Evolutionary conservation across 805 yeast species (phyloP), one percentile per base, ranked within the genome.

Genomic region (Wickerhamiella shivajii): DNA sequence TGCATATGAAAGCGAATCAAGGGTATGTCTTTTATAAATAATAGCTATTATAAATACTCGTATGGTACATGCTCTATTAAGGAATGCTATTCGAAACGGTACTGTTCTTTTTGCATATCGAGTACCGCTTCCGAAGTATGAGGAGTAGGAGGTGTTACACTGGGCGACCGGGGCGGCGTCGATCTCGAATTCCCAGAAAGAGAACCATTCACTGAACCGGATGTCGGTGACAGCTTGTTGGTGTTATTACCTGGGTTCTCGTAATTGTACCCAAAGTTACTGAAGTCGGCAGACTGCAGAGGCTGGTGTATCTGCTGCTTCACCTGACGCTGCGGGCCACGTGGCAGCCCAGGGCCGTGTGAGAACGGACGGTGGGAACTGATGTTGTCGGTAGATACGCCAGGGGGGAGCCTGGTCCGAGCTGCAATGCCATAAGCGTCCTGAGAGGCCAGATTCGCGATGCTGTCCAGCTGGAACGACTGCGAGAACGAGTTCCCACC

Each of bases 381-480:
- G 9, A 33, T 33, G 26, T 34, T 27, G 28, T 38, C 40, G 6
- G 38, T 29, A 9, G 32, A 18, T 3, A 38, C 24, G 4, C 19
- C 19, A 7, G 24, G 15, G 12, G 27, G 11, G 18, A 19, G 14
- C 14, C 23, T 24, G 12, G 29, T 14, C 13, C 47, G 42, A 16
- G 43, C 27, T 8, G 49, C 50, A n/a, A 39, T 37, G 18, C 50
- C 52, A 36, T 52, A 52, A 17, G 56, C 36, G 34, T 46, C 52
- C 24, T 44, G 49, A 4, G 28, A 24, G 11, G 45, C 44, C 11
- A 42, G 15, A 10, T 37, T 39, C 39, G 44, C 38, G 24, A 51
- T 44, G 21, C 51, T 49, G 29, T 45, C 53, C 6, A 52, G 49
- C 33, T 52, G 55, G 37, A 53, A 38, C 31, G 39, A 44, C 38